Evolutionary conservation across 2,329 filamentous ascomycete genomes (phyloP), one percentile per base, ranked within the genome.

Genomic region (Microsporum audouinii): DNA sequence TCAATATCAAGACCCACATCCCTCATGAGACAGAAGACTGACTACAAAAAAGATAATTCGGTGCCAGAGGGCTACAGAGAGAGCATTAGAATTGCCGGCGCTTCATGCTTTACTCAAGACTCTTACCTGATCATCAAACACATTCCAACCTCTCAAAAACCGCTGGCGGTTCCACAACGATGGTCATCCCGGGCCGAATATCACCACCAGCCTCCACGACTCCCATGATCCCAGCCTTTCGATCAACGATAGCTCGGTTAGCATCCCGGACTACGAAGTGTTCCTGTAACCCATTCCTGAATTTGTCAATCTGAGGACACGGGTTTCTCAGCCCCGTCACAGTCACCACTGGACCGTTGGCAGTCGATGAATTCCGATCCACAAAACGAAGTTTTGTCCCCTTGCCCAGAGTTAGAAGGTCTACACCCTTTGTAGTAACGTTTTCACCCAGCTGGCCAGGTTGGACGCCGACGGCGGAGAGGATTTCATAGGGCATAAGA

Each of bases 391-490:
- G 53, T 45, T 63, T 67, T n/a, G 67, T 66, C 10, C 67, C 60
- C 31, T 58, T 63, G 29, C 62, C 58, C 6, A 68, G 62, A 17
- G 56, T 29, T 51, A 66, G 53, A 14, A 67, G 57, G 53, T 66
- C 62, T 33, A 67, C 60, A 8, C 64, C 66, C 2, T 53, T 34
- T 3, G 66, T 68, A 12, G 67, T 69, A 58, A 68, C 65, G 53
- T 68, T 68, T 61, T 68, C 67, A 27, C 67, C 67, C n/a, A 68
- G 31, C n/a, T 67, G 62, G 10, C 63, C 67, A 0, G 65, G 66
- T 29, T 63, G 47, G 1, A 65, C 12, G 3, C 64, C 61, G 29
- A 61, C 43, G n/a, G 53, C 33, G 23, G 62, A 29, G 29, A 69
- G 63, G 31, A 69, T 63, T 51, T 68, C 68, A 43, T 62, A 47